A percentile compares a stretch with the other conserved stretches of the same genome.
phyloP scores from a whole-genome alignment of 83 land plant genomes.

The Thuja plicata region DNA sequence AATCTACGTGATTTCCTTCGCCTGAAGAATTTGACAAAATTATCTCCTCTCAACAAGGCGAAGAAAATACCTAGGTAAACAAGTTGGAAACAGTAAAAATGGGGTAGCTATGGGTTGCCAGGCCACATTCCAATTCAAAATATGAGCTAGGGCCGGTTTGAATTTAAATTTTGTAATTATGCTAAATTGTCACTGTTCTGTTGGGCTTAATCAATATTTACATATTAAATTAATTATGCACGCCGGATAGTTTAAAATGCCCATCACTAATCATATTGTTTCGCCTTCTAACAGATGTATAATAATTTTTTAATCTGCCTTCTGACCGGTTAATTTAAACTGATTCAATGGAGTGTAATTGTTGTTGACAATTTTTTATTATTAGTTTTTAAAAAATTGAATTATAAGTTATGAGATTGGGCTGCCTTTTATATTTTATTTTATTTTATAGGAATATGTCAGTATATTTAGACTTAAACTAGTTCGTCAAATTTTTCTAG shows the following conservation, averaged over 20 bases:
- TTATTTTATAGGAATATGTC: too few relatives aligned
- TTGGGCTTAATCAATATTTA: background rate
- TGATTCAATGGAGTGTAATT: too few relatives aligned
- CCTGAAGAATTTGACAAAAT: background rate
- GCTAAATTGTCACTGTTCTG: background rate
- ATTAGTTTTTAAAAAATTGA: too few relatives aligned
- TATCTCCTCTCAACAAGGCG: background rate
- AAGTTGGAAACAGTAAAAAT: background rate
- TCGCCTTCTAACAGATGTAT: too few relatives aligned
- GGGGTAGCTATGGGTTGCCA: background rate
- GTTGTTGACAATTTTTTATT: too few relatives aligned
- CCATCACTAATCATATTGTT: too few relatives aligned
- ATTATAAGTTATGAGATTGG: too few relatives aligned
- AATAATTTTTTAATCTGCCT: too few relatives aligned
- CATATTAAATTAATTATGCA: background rate
- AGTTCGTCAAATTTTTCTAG: too few relatives aligned
- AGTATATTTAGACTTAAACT: too few relatives aligned
- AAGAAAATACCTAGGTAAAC: background rate
- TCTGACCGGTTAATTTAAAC: too few relatives aligned
- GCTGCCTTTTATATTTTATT: too few relatives aligned
- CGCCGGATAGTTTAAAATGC: background rate
- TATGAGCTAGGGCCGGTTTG: background rate
- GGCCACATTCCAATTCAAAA: background rate
- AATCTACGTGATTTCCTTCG: background rate
- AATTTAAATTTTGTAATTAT: background rate